Evolutionary conservation across 345 rosid species (phyloP), one percentile per base, ranked within the genome.

Genomic region (Nephelium lappaceum): DNA sequence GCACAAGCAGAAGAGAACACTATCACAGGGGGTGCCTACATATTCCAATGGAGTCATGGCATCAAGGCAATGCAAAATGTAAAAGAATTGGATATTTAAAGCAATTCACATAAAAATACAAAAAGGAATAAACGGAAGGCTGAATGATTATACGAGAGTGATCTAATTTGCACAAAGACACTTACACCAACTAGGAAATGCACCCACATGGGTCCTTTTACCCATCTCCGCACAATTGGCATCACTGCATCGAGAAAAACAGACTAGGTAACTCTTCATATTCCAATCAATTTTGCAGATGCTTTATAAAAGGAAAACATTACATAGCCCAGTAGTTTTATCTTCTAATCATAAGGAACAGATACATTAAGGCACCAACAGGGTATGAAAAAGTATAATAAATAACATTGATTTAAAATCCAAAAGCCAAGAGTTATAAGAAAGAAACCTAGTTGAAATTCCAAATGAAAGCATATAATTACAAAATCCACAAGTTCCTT

Each of bases 141-240:
- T 9, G 31, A 64, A 53, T 63, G 51, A 45, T 45, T 8, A 18
- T 19, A 6, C 23, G 4, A 21, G 53, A 65, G 15, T 25, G 31
- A 63, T 47, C 41, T 0, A 60, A n/a, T 16, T 67, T 58, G 69
- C 64, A 74, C 16, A 11, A 41, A 71, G 77, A 70, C 72, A 81
- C 99, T 91, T 92, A 92, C 97, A 76, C 98, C 97, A 81, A 95
- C 81, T 49, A 95, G 88, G 86, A 95, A 95, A 88, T 95, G 99
- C 77, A 93, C 79, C 98, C 98, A 93, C 92, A 93, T 92, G 27
- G 98, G 99, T 72, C 96, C 99, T 86, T 91, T 95, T 53, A 95
- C 84, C 80, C 89, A 85, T 81, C 85, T 91, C 75, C 85, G 87
- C 64, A 95, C 97, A 70, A 90, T 21, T 51, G 98, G 97, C 92